These are phyloP conservation scores for Blastobotrys indianensis DNA, from an alignment of 1,139 yeast species.

Conservation along the genomic window DNA sequence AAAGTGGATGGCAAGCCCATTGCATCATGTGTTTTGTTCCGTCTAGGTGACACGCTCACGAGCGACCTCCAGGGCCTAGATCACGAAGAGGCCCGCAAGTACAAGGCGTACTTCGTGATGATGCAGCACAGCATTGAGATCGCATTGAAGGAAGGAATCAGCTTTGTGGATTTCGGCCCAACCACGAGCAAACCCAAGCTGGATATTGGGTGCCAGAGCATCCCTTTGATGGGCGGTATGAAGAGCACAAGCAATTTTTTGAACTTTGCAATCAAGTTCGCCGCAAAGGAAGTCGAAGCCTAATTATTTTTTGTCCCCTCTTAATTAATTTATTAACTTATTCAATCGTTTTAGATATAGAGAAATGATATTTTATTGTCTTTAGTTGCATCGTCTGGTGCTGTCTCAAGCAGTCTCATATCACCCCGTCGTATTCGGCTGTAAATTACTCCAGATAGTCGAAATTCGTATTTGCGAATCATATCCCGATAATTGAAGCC, in stretches of 20 bases:
- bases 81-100: conserved; percentile 38
- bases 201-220: conserved; percentile 39
- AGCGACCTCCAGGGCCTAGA: conserved; percentile 43
- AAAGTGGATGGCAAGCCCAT: conserved; percentile 36
- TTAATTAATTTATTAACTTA: not conserved
- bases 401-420: too few relatives aligned
- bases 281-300: conserved; percentile 4
- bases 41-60: conserved; percentile 43
- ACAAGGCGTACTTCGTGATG: conserved; percentile 45
- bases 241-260: not conserved
- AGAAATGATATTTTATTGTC: too few relatives aligned
- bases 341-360: not conserved
- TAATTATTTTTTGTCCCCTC: not conserved
- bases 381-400: too few relatives aligned
- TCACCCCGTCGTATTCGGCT: too few relatives aligned
- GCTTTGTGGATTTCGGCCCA: conserved; percentile 43
- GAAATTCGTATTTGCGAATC: too few relatives aligned
- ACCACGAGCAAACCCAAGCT: conserved; percentile 39
- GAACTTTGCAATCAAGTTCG: conserved; percentile 5
- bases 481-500: too few relatives aligned
- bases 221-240: conserved; percentile 29
- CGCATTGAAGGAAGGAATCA: conserved; percentile 37
- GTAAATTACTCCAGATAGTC: too few relatives aligned
- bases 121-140: conserved; percentile 43
- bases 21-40: conserved; percentile 41